Evolutionary conservation across 2,329 filamentous ascomycete species (phyloP), one percentile per base, ranked within the genome.

Genomic region (Penicillium expansum): DNA sequence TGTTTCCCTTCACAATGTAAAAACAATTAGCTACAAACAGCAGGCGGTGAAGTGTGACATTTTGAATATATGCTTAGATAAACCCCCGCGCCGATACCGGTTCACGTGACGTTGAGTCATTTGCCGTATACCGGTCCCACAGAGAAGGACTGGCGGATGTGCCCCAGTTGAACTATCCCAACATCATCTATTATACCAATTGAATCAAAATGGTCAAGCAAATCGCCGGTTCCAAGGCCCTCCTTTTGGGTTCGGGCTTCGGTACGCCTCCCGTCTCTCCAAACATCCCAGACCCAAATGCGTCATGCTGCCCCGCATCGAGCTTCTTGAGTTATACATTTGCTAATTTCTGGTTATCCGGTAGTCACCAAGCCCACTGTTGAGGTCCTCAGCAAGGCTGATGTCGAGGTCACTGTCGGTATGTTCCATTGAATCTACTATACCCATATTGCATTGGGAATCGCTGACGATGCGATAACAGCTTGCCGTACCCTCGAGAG

Each of bases 401-500:
- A 82, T 62, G 79, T 88, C 59, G 69, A 78, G 53, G 85, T 89
- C 51, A 87, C 85, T n/a, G 84, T 88, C 63, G 85, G 84, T 86
- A 79, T 62, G 81, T 72, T 24, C 55, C 37, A 53, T 52, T 57
- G 44, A 35, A 16, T 16, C 29, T 8, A n/a, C 5, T 5, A 5
- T 9, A 24, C 18, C 8, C 20, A 18, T 37, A 37, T 43, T 29
- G 18, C 20, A n/a, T 22, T 37, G 18, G 41, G 39, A 2, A 20
- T 48, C 39, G 16, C 51, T 48, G 35, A 52, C 20, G 5, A 50
- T 35, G 30, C 13, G 16, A 5, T 42, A 33, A 49, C 24, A 91
- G 90, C 92, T 67, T 96, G 91, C 83, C 82, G 92, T 74, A 93
- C 89, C 43, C 82, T 96, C 55, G 85, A 87, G 67, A 85, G 80